phyloP scores from a whole-genome alignment of 805 yeast species.

The Barnettozyma wickerhamii region DNA sequence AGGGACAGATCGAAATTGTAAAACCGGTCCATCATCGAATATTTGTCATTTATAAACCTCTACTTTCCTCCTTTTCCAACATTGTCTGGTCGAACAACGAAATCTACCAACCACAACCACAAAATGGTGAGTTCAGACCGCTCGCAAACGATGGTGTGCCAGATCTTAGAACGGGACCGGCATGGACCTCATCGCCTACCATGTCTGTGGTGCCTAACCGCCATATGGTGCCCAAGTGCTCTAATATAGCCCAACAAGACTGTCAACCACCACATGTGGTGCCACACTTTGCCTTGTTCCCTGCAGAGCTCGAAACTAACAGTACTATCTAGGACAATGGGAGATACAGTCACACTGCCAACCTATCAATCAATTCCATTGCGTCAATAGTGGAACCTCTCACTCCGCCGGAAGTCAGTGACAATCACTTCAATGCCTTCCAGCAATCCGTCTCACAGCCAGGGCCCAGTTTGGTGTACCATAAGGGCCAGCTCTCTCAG shows the following conservation, averaged over 20 bases:
- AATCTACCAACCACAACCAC: background rate
- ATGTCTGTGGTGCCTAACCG: too few species aligned
- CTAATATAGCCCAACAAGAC: too few species aligned
- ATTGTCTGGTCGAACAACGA: background rate
- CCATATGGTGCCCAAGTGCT: too few species aligned
- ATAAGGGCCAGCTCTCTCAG: too few species aligned
- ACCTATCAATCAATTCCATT: conserved; percentile 32
- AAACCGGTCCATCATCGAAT: conserved; percentile 9
- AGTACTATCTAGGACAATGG: conserved; percentile 14
- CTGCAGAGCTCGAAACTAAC: conserved; percentile 7
- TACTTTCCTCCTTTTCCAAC: conserved; percentile 4
- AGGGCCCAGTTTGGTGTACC: background rate
- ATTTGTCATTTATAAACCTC: conserved; percentile 7
- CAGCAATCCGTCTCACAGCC: conserved; percentile 9
- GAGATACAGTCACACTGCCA: conserved; percentile 21
- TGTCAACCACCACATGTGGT: too few species aligned
- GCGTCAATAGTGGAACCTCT: conserved; percentile 46
- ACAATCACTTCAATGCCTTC: conserved; percentile 20
- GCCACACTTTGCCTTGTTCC: too few species aligned
- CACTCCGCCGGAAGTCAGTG: conserved; percentile 42
- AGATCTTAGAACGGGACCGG: background rate
- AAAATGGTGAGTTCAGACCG: conserved; percentile 4
- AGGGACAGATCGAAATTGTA: conserved; percentile 11
- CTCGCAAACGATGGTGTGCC: background rate
- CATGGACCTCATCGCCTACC: background rate